Evolutionary conservation across 352 stramenopile genomes (phyloP).

Genomic region (Discostella stelligera): DNA sequence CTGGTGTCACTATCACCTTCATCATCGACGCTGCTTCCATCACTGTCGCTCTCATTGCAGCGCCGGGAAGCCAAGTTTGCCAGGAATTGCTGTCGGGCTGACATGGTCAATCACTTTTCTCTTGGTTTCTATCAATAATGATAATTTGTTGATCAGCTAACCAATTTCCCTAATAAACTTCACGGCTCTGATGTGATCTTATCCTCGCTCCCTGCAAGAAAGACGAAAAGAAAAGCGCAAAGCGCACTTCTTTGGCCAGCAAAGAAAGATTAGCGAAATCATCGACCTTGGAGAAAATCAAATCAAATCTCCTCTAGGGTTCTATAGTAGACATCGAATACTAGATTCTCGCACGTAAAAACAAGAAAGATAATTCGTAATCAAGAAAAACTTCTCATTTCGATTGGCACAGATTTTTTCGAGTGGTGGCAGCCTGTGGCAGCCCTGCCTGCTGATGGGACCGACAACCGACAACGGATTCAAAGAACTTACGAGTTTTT

Average conservation of each 20-base stretch:
- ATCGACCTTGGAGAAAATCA: background rate
- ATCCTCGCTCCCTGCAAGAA: too few species aligned
- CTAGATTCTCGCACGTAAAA: background rate
- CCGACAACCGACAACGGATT: too few species aligned
- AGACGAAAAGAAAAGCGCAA: background rate
- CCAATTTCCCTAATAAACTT: background rate
- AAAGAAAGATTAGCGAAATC: background rate
- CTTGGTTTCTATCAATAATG: background rate
- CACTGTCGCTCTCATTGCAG: conserved; percentile 1
- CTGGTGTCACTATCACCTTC: background rate
- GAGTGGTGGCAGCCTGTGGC: too few species aligned
- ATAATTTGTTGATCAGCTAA: background rate
- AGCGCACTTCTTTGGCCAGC: background rate
- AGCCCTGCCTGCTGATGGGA: too few species aligned
- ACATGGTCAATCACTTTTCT: conserved; percentile 7
- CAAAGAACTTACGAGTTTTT: too few species aligned
- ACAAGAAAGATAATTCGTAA: background rate
- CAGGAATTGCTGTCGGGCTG: conserved; percentile 13
- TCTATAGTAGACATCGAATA: background rate
- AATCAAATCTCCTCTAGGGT: background rate
- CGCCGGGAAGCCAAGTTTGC: conserved; percentile 10
- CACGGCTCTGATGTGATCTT: too few species aligned
- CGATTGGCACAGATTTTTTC: too few species aligned
- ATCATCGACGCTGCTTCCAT: background rate
- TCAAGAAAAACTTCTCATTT: background rate